Evolutionary conservation across 139 green algal genomes (phyloP).

Genomic region (Nannochloris sp.): DNA sequence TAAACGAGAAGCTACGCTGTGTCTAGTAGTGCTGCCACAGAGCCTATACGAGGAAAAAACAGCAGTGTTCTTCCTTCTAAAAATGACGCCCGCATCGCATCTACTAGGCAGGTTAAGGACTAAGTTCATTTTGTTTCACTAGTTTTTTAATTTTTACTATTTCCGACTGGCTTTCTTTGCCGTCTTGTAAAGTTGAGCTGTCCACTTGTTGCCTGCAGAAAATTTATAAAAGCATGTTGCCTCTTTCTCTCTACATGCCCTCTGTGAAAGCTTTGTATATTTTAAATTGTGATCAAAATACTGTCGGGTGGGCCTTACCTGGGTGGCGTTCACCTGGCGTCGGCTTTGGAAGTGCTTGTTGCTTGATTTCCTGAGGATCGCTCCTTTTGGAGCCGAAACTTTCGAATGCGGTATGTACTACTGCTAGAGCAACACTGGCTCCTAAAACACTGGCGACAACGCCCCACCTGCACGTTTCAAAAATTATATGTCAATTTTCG

Average conservation of each 20-base stretch:
- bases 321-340: neutral
- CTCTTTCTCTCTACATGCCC: too few species aligned
- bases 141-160: neutral
- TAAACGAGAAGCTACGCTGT: neutral
- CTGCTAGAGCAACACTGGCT: slow-evolving; percentile 24
- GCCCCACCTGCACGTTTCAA: slow-evolving; percentile 31
- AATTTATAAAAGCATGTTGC: too few species aligned
- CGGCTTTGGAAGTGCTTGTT: neutral
- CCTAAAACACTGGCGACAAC: slow-evolving; percentile 23
- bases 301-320: too few species aligned
- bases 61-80: too few species aligned
- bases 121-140: too few species aligned
- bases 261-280: too few species aligned
- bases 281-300: too few species aligned
- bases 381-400: neutral
- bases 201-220: slow-evolving; percentile 27
- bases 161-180: neutral
- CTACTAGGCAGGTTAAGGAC: too few species aligned
- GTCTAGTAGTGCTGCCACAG: too few species aligned
- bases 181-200: slow-evolving; percentile 22
- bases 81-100: too few species aligned
- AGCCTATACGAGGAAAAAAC: too few species aligned
- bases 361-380: neutral
- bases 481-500: neutral
- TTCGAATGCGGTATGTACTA: slow-evolving; percentile 17